Percentiles rank a stretch among this genome's conserved stretches.
Evolutionary conservation across 192 early-diverging fungal species (phyloP).

Genomic region (Funneliformis geosporum): DNA sequence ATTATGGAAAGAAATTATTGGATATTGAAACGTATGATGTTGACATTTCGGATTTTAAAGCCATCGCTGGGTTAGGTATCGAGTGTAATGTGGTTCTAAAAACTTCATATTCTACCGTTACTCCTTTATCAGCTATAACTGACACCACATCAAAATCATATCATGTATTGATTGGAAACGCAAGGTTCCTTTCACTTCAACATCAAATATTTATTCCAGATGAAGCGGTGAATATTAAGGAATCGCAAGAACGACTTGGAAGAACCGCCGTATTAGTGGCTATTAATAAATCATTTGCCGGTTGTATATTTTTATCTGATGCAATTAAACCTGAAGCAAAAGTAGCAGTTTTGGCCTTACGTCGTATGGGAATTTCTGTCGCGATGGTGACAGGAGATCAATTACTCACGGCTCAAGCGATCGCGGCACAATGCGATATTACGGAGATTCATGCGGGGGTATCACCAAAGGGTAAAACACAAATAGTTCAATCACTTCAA

Average conservation of each 20-base stretch:
- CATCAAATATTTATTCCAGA: conserved; percentile 50
- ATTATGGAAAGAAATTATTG: conserved; percentile 56
- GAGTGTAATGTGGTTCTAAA: conserved; percentile 53
- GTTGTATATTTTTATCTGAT: conserved; percentile 84
- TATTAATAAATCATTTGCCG: conserved; percentile 57
- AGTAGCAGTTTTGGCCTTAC: conserved; percentile 68
- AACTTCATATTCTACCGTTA: background rate
- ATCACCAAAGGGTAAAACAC: conserved; percentile 86
- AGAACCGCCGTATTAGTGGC: conserved; percentile 82
- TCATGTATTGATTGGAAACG: conserved; percentile 77
- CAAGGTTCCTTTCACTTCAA: conserved; percentile 55
- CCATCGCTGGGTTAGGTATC: conserved; percentile 72
- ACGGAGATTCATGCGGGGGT: conserved; percentile 85
- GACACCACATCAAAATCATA: conserved; percentile 6
- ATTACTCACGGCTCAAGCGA: conserved; percentile 74
- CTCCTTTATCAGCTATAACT: conserved; percentile 14
- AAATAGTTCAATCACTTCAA: conserved; percentile 75
- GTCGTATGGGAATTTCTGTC: conserved; percentile 72
- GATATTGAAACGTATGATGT: conserved; percentile 43
- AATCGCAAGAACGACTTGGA: conserved; percentile 63
- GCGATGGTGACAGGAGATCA: conserved; percentile 97
- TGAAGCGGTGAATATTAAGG: conserved; percentile 39
- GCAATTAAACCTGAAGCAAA: conserved; percentile 77
- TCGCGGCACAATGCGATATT: conserved; percentile 85
- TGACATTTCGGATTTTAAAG: conserved; percentile 60